phyloP scores from a whole-genome alignment of 2,329 filamentous ascomycete genomes.

The Talaromyces amestolkiae region DNA sequence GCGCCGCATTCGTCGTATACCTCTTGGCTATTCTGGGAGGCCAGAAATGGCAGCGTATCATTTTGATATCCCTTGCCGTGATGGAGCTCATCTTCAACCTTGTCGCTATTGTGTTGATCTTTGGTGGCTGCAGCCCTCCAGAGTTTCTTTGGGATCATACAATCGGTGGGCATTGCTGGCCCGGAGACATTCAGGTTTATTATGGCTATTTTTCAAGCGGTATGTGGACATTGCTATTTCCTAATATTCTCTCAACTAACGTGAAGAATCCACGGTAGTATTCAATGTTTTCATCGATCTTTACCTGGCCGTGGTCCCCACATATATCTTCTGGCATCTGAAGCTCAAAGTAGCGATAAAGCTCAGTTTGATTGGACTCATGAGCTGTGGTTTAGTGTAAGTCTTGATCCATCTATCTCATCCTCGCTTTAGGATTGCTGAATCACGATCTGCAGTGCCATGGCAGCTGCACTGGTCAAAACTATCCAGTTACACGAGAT shows the following conservation, averaged over 20 bases:
- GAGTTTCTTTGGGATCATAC: neutral
- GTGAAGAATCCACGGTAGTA: slow-evolving; percentile 24
- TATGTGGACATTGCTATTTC: neutral
- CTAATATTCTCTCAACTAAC: slow-evolving; percentile 7
- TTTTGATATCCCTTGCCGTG: slow-evolving; percentile 21
- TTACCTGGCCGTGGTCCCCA: slow-evolving; percentile 29
- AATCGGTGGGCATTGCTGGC: neutral
- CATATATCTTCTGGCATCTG: slow-evolving; percentile 33
- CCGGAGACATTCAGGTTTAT: neutral
- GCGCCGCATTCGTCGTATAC: slow-evolving; percentile 28
- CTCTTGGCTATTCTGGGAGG: slow-evolving; percentile 24
- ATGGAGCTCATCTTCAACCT: slow-evolving; percentile 27
- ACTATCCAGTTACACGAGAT: slow-evolving; percentile 22
- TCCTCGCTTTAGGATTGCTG: neutral
- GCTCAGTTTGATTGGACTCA: slow-evolving; percentile 28
- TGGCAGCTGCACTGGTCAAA: slow-evolving; percentile 28
- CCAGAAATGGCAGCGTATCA: slow-evolving; percentile 20
- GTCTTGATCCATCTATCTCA: slow-evolving; percentile 6
- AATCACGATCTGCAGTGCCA: slow-evolving; percentile 22
- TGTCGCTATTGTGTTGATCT: slow-evolving; percentile 10
- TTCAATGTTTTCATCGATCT: slow-evolving; percentile 32
- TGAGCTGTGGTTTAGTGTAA: slow-evolving; percentile 34
- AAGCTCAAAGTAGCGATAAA: slow-evolving; percentile 32
- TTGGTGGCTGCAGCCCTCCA: neutral
- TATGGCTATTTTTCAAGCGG: slow-evolving; percentile 5